Conservation (phyloP, 2,329 filamentous ascomycete genomes). For the Teratosphaeria viscida region DNA sequence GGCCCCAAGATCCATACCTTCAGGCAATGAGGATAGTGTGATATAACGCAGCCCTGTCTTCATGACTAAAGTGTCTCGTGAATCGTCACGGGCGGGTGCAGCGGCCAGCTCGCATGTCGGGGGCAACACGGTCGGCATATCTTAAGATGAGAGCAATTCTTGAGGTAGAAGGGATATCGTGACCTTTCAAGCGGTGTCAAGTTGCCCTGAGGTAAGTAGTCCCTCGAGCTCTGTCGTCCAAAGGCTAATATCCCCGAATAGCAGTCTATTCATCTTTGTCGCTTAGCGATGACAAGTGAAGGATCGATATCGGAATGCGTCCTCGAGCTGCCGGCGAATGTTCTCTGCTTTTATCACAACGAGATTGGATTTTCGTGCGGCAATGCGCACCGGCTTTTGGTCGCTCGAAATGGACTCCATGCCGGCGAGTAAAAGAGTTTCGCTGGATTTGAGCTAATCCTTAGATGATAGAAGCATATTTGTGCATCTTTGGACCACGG, state of each 20-base stretch:
- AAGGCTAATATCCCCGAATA: background rate
- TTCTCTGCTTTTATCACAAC: background rate
- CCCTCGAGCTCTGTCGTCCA: background rate
- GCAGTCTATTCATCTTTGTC: background rate
- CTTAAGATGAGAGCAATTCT: too few species aligned
- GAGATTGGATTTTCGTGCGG: background rate
- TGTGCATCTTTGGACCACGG: background rate
- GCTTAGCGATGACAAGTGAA: background rate
- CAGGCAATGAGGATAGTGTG: too few species aligned
- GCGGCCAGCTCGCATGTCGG: too few species aligned
- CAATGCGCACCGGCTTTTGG: background rate
- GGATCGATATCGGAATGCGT: background rate
- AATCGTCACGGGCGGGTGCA: too few species aligned
- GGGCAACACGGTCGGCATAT: too few species aligned
- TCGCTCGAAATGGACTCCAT: background rate
- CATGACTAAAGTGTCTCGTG: too few species aligned
- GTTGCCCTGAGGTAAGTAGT: background rate
- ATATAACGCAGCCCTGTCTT: too few species aligned
- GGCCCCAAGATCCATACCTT: too few species aligned
- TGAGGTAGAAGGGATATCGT: too few species aligned
- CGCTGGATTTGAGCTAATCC: background rate
- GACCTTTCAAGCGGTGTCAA: too few species aligned
- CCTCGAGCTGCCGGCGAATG: background rate
- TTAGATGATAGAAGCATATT: background rate
- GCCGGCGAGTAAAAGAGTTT: background rate